These are phyloP conservation scores for Alloteropsis angusta DNA, from an alignment of 202 grass and related monocot species.

Conservation along the genomic window DNA sequence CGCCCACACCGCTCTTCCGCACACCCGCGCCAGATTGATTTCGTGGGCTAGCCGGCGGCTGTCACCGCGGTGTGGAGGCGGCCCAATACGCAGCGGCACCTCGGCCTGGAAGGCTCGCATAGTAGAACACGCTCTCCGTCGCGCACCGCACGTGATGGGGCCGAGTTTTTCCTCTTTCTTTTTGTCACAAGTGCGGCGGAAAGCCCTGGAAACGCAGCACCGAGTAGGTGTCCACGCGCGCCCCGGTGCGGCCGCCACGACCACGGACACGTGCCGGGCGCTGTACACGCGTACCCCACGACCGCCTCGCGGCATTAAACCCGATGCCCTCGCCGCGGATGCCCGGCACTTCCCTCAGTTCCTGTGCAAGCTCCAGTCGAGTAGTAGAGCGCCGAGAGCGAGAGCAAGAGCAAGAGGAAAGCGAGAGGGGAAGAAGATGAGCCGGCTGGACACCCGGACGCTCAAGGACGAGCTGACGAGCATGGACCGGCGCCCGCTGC, in stretches of 20 bases:
- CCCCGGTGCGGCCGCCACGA: neutral
- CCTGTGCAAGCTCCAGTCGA: neutral
- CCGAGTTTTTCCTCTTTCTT: too few relatives aligned
- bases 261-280: conserved; percentile 1
- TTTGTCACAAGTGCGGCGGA: neutral
- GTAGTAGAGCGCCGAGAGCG: neutral
- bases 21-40: too few relatives aligned
- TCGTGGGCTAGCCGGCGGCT: too few relatives aligned
- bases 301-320: conserved; percentile 5
- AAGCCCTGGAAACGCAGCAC: neutral
- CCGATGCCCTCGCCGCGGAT: neutral
- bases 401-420: neutral
- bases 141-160: too few relatives aligned
- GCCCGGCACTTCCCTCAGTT: neutral
- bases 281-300: neutral
- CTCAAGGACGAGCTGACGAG: conserved; percentile 41
- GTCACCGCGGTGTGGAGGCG: too few relatives aligned
- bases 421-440: neutral
- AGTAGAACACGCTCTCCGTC: too few relatives aligned
- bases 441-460: conserved; percentile 34
- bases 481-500: conserved; percentile 40
- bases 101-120: too few relatives aligned
- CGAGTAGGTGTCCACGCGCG: neutral
- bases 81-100: too few relatives aligned
- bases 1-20: too few relatives aligned